These are phyloP conservation scores for Spirogloea muscicola DNA, from an alignment of 139 green algal genomes.

Conservation along the genomic window DNA sequence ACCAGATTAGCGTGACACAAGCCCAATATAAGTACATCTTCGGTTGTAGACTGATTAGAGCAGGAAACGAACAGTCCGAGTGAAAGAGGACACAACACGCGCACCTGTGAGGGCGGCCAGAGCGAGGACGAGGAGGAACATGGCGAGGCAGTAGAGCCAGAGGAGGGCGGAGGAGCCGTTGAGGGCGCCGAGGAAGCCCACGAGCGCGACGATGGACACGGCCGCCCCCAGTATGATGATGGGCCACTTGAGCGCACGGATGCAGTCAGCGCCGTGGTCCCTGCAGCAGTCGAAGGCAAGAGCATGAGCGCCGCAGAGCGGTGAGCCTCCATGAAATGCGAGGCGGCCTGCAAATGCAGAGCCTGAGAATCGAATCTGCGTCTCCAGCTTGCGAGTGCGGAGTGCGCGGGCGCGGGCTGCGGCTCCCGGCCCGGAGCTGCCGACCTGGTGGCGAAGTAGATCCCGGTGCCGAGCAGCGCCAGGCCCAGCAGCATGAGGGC, in stretches of 20 bases:
- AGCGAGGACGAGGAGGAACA: conserved; percentile 21
- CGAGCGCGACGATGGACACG: conserved; percentile 27
- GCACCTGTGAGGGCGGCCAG: conserved; percentile 28
- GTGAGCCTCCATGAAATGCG: not conserved
- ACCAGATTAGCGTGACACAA: no score
- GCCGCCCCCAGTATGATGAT: conserved; percentile 26
- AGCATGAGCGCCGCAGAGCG: not conserved
- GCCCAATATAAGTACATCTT: no score
- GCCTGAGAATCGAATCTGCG: not conserved
- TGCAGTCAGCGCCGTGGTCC: conserved; percentile 13
- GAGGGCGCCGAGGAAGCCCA: conserved; percentile 29
- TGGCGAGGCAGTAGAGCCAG: conserved; percentile 24
- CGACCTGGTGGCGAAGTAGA: conserved; percentile 8
- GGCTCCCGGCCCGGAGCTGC: not conserved
- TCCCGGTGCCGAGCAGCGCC: not conserved
- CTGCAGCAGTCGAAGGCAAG: not conserved
- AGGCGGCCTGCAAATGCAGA: not conserved
- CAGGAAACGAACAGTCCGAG: no score
- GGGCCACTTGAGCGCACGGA: conserved; percentile 9
- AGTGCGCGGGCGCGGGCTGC: no score
- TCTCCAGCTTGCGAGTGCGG: no score
- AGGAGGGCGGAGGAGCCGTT: conserved; percentile 17
- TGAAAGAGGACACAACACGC: not conserved
- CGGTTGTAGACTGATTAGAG: no score
- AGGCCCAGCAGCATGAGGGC: not conserved